A percentile compares a stretch with the other conserved stretches of the same genome.
Conservation (phyloP, 768 basidiomycete genomes). For the Panus rudis region DNA sequence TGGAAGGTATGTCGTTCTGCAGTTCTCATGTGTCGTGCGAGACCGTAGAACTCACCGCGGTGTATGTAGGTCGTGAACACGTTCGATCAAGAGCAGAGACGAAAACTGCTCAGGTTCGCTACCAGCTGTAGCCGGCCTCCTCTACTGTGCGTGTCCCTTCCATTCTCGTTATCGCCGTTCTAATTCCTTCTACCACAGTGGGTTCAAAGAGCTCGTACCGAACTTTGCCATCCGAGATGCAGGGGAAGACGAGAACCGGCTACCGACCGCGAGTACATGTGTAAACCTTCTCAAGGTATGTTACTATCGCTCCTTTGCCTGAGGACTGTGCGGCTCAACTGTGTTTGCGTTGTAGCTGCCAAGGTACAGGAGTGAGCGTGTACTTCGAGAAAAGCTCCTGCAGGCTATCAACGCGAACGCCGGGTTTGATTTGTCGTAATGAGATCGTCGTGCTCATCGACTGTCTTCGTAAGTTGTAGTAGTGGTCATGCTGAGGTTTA, state of each 20-base stretch:
- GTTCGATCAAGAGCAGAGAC: constrained; percentile 76
- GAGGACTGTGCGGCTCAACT: not conserved
- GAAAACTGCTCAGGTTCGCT: constrained; percentile 79
- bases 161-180: not conserved
- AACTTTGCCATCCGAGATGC: constrained; percentile 85
- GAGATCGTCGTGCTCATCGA: too few relatives aligned
- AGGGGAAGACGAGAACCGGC: constrained; percentile 60
- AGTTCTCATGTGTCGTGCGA: not conserved
- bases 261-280: constrained; percentile 80
- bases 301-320: not conserved
- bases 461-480: too few relatives aligned
- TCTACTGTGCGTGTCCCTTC: constrained; percentile 49
- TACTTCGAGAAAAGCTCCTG: constrained; percentile 68
- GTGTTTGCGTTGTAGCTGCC: constrained; percentile 46
- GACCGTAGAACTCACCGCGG: not conserved
- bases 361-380: constrained; percentile 52
- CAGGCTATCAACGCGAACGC: constrained; percentile 84
- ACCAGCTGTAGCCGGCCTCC: constrained; percentile 91
- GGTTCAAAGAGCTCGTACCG: constrained; percentile 83
- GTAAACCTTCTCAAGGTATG: constrained; percentile 85
- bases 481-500: too few relatives aligned
- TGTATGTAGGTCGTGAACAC: constrained; percentile 57
- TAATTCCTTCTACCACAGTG: constrained; percentile 35
- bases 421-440: constrained; percentile 86
- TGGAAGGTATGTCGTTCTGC: constrained; percentile 59